Base-by-base conservation (phyloP, 106 monocot genomes). In the Apostasia shenzhenica region DNA sequence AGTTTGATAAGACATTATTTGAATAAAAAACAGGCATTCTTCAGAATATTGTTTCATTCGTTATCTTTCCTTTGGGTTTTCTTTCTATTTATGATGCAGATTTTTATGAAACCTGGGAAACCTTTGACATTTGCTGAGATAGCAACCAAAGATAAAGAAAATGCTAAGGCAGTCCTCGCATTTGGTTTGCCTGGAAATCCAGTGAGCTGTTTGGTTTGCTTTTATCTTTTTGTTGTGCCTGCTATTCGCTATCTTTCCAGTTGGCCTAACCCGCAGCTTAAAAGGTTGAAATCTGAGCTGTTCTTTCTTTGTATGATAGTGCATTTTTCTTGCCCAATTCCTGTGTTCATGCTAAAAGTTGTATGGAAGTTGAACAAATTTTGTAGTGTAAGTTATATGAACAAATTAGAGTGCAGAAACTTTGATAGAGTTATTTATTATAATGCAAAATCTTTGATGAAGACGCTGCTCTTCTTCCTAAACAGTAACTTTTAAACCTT, bases 131-230 rank as follows among this genome's bases (percentile, higher is more conserved):
- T 99, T 83, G 92, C 83, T 14, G 70, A 99, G 48, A 76, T 93
- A 37, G 63, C 66, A 61, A 43, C 13, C 37, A 70, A 84, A 68
- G 66, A 81, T 43, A 40, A 10, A 46, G 65, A 76, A 70, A 41
- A 4, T 67, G 41, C 68, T 43, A 93, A 90, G 71, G 75, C 66
- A 53, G 45, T 90, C 45, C 85, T 99, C 71, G 90, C 83, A 46
- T 99, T 99, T 88, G 92, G 92, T 72, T 90, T 99, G 67, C 99
- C 99, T 78, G 92, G 99, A 80, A 99, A 99, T 83, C 99, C 99
- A 43, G 92, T 88, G 51, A 93, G 92, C 76, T 99, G 85, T 75
- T 75, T 90, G 63, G 90, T 99, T 78, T 85, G 99, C 85, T 99
- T 99, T 68, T 77, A 93, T 87, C 83, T 99, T 69, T 99, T 99